phyloP scores from a whole-genome alignment of 768 basidiomycete genomes.

The Termitomyces sp. region DNA sequence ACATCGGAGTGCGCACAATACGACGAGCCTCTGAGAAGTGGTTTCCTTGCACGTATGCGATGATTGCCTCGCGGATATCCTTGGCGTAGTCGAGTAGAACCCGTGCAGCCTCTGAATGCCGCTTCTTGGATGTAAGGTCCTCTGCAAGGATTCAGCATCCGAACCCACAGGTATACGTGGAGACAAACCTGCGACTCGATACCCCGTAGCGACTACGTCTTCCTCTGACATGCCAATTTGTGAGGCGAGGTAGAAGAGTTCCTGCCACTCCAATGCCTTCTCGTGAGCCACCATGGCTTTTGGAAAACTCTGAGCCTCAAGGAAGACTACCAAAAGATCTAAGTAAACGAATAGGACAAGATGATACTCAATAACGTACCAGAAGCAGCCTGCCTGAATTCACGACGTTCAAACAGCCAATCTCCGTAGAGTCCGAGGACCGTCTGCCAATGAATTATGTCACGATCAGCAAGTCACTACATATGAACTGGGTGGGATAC shows the following conservation, averaged over 20 bases:
- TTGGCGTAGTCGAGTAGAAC: conserved; percentile 81
- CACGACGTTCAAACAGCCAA: conserved; percentile 80
- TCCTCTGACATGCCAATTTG: conserved; percentile 44
- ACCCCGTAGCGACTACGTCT: conserved; percentile 59
- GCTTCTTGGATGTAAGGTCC: conserved; percentile 75
- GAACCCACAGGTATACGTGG: not conserved
- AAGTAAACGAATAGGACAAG: not conserved
- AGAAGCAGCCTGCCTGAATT: conserved; percentile 79
- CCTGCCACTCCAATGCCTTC: conserved; percentile 85
- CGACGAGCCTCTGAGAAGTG: conserved; percentile 86
- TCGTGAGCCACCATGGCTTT: conserved; percentile 90
- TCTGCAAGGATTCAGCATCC: conserved; percentile 40
- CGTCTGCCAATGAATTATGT: conserved; percentile 37
- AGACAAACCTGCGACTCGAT: conserved; percentile 73
- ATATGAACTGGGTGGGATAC: not conserved
- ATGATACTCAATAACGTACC: conserved; percentile 37
- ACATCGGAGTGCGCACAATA: conserved; percentile 45
- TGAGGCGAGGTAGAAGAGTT: conserved; percentile 78
- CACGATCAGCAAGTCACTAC: not conserved
- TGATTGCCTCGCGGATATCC: conserved; percentile 73
- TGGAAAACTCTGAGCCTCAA: conserved; percentile 51
- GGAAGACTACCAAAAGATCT: conserved; percentile 52
- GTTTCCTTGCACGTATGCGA: conserved; percentile 74
- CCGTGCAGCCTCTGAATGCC: conserved; percentile 73
- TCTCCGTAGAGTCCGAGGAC: conserved; percentile 77